A percentile compares a stretch with the other conserved stretches of the same genome.
These are phyloP conservation scores for Coprinopsis sp. DNA, from an alignment of 768 basidiomycete species.

Conservation along the genomic window DNA sequence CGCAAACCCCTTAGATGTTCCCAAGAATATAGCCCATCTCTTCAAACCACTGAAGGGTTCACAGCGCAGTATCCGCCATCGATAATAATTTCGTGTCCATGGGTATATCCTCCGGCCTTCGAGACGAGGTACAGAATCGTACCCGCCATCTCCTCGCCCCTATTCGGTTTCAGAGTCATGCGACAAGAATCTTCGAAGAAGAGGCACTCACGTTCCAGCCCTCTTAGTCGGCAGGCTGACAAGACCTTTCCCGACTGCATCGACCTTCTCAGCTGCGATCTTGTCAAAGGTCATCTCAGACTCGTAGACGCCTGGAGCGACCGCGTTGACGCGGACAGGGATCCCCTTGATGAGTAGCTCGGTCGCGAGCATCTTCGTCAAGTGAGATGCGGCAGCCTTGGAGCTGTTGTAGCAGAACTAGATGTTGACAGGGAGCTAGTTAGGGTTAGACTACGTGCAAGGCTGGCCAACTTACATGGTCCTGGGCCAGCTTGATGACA, in stretches of 20 bases:
- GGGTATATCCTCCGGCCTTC: conserved; percentile 66
- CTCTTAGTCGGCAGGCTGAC: conserved; percentile 56
- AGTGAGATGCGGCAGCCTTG: conserved; percentile 71
- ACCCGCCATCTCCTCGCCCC: conserved; percentile 71
- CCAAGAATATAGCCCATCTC: too few relatives aligned
- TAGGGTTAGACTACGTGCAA: background rate
- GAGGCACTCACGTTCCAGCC: conserved; percentile 57
- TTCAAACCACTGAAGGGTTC: conserved; percentile 48
- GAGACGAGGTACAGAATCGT: conserved; percentile 75
- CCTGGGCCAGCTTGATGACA: conserved; percentile 61
- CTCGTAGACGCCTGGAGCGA: conserved; percentile 72
- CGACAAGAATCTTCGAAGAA: background rate
- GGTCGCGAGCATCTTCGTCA: conserved; percentile 74
- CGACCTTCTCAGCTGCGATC: conserved; percentile 42
- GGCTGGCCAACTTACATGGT: conserved; percentile 52
- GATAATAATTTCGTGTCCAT: conserved; percentile 73
- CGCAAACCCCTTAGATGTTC: too few relatives aligned
- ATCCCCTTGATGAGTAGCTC: conserved; percentile 68
- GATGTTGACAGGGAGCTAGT: background rate
- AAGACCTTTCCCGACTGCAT: conserved; percentile 57
- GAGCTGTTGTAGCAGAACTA: conserved; percentile 82
- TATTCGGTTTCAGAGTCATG: conserved; percentile 22
- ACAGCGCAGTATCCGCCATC: conserved; percentile 74
- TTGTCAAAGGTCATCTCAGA: conserved; percentile 68
- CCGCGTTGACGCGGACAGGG: conserved; percentile 66